A percentile compares a stretch with the other conserved stretches of the same genome.
These are phyloP conservation scores for Westerdykella aurantiaca DNA, from an alignment of 2,329 filamentous ascomycete species.

Conservation along the genomic window DNA sequence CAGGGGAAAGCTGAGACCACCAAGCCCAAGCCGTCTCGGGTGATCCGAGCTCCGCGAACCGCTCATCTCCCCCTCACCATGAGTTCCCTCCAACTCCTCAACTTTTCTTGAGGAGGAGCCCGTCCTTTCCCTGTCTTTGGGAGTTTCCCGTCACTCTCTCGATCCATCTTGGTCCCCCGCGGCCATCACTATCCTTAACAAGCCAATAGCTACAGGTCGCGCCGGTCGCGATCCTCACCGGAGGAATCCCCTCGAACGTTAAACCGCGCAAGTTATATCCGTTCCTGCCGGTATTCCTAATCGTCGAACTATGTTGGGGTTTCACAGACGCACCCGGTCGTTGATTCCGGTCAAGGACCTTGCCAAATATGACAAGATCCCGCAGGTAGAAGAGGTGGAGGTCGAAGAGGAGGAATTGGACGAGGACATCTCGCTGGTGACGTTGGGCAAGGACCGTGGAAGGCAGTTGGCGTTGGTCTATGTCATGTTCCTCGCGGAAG, in stretches of 20 bases:
- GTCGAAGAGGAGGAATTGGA: conserved; percentile 24
- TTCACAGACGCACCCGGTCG: conserved; percentile 39
- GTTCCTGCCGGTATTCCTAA: conserved; percentile 4
- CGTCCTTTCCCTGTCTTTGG: conserved; percentile 26
- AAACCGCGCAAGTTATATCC: neutral
- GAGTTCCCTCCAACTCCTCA: conserved; percentile 10
- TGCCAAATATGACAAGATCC: conserved; percentile 38
- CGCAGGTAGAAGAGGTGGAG: conserved; percentile 25
- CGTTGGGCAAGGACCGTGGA: conserved; percentile 18
- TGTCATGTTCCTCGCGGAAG: conserved; percentile 45
- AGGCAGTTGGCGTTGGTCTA: conserved; percentile 42
- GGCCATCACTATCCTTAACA: conserved; percentile 27
- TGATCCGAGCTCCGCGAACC: conserved; percentile 9
- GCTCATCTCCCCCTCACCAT: conserved; percentile 11
- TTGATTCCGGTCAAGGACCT: conserved; percentile 42
- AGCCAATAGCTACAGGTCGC: conserved; percentile 9
- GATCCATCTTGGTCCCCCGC: conserved; percentile 17
- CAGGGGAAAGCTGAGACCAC: neutral
- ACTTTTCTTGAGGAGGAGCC: conserved; percentile 24
- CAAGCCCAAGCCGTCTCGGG: neutral
- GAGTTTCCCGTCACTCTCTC: conserved; percentile 31
- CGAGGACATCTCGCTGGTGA: conserved; percentile 12
- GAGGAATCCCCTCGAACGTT: conserved; percentile 1
- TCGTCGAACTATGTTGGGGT: conserved; percentile 38
- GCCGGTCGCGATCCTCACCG: conserved; percentile 21